Base-by-base conservation (phyloP, 2,329 filamentous ascomycete genomes). In the Cytospora piceae region DNA sequence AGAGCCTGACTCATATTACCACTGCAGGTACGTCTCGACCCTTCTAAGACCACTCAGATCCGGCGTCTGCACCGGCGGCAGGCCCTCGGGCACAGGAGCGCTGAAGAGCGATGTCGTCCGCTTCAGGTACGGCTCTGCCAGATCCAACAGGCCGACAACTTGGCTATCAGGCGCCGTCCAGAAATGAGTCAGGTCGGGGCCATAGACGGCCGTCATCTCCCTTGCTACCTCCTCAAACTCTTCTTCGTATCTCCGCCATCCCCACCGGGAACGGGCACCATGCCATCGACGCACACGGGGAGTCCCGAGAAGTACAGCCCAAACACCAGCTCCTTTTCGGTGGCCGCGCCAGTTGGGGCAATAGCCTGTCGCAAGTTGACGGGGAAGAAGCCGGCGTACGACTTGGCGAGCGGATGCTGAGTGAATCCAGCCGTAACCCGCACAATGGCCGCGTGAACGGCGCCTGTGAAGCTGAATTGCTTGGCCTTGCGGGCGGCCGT, bases 401-500 rank as follows among this genome's bases (percentile, higher is more conserved):
- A 61, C 22, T 69, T 69, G 12, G 67, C 61, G 3, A 58, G 58
- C 0, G 70, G 64, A 14, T 71, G 67, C 29, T 73, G 71, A 2
- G 68, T 69, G 39, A 68, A 70, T 2, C 39, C 46, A 12, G 70
- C 68, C 1, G 71, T 68, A 34, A 64, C 68, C 7, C 67, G 67
- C 15, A 71, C 65, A 9, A 73, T 70, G 37, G 71, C 71, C 4
- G 70, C 70, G 62, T 73, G 68, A 9, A 71, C 49, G 11, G 69
- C 68, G 49, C 68, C 69, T 0, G 70, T 71, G 7, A 72, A 69
- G 7, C 61, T 69, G 61, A 71, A 17, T 1, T 58, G 56, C 20
- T 53, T 63, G 1, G 32, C 37, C 2, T 65, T 64, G 22, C 70
- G 71, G 1, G 67, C 64, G 14, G 52, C 29, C 7, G 62, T 24